phyloP scores from a whole-genome alignment of 495 filamentous ascomycete species.

The Aspergillus olivimuriae region DNA sequence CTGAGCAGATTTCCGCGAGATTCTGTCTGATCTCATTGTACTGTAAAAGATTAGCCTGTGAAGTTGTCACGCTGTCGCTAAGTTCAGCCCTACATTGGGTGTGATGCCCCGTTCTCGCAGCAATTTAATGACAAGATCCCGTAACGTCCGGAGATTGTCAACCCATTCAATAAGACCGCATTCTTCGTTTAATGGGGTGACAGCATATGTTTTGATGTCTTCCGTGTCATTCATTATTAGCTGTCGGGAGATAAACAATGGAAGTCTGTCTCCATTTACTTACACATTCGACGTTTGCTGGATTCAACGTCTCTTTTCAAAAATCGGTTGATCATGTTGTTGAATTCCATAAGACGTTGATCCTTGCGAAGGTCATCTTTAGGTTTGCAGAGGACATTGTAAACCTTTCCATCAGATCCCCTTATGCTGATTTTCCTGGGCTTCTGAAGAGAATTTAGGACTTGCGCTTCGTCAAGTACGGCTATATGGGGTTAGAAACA shows the following conservation, averaged over 20 bases:
- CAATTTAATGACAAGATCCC: conserved; percentile 77
- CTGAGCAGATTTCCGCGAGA: conserved; percentile 51
- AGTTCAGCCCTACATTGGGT: conserved; percentile 37
- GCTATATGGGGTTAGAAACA: conserved; percentile 37
- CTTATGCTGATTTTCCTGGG: conserved; percentile 84
- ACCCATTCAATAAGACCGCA: conserved; percentile 99
- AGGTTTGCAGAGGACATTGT: conserved; percentile 90
- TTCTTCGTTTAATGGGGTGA: conserved; percentile 95
- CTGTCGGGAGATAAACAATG: no score
- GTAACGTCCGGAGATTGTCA: conserved; percentile 87
- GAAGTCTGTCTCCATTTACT: no score
- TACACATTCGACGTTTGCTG: conserved; percentile 70
- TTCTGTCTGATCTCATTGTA: conserved; percentile 53
- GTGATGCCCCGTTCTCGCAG: conserved; percentile 64
- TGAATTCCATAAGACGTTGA: conserved; percentile 98
- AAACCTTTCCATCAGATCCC: conserved; percentile 81
- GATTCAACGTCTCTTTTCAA: conserved; percentile 86
- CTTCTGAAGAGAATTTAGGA: conserved; percentile 87
- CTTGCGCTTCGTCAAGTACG: conserved; percentile 77
- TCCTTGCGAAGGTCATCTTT: conserved; percentile 98
- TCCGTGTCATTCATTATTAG: no score
- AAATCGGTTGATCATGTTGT: conserved; percentile 92
- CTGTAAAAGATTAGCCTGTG: conserved; percentile 21
- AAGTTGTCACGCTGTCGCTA: not conserved
- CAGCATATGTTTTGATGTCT: conserved; percentile 94